A percentile compares a stretch with the other conserved stretches of the same genome.
phyloP scores from a whole-genome alignment of 23 red algal genomes.

The Gracilaria domingensis region DNA sequence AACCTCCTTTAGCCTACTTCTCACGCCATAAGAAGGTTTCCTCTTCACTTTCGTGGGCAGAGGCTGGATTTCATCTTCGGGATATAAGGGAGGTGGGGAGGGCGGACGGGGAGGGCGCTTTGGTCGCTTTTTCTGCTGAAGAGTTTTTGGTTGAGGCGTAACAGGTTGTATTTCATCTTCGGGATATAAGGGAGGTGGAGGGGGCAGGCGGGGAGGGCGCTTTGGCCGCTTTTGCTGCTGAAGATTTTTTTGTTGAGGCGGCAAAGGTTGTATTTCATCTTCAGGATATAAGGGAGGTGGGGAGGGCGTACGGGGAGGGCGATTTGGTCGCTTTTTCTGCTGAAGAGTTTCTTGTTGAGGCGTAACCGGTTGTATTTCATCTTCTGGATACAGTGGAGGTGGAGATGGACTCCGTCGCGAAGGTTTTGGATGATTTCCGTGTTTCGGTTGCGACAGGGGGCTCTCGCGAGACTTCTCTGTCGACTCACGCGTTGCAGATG shows the following conservation, averaged over 20 bases:
- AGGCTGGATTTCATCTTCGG: constrained; percentile 20
- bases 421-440: neutral
- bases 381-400: constrained; percentile 15
- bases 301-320: neutral
- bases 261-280: constrained; percentile 10
- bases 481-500: neutral
- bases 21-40: neutral
- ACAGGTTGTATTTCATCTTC: constrained; percentile 8
- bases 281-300: constrained; percentile 5
- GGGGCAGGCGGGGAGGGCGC: neutral
- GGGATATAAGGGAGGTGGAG: neutral
- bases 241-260: too few species aligned
- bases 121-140: neutral
- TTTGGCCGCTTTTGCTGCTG: neutral
- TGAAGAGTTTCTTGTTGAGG: neutral
- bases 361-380: neutral
- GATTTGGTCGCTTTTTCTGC: neutral
- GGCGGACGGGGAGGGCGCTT: neutral
- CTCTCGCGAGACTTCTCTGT: neutral
- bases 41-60: neutral
- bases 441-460: neutral
- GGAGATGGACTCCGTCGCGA: neutral
- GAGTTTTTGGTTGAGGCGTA: too few species aligned
- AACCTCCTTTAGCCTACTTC: neutral
- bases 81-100: neutral